Percentiles rank a stretch among this genome's conserved stretches.
These are phyloP conservation scores for Xylaria digitata DNA, from an alignment of 2,329 filamentous ascomycete genomes.

Conservation along the genomic window DNA sequence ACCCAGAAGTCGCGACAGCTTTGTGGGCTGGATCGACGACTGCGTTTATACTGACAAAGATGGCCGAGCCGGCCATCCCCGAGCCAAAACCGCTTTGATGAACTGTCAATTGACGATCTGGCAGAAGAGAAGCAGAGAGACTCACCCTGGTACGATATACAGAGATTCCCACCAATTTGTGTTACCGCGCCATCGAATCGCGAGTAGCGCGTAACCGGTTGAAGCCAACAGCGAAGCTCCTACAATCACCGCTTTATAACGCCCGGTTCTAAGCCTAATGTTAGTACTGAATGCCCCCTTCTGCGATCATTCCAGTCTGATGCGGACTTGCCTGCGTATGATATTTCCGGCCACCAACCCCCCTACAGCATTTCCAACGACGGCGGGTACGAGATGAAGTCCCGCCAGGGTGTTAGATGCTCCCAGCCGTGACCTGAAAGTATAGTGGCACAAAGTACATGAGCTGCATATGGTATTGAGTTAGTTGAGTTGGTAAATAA, in stretches of 20 bases:
- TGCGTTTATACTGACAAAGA: slow-evolving; percentile 62
- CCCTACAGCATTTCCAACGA: slow-evolving; percentile 73
- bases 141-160: slow-evolving; percentile 66
- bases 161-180: slow-evolving; percentile 67
- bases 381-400: slow-evolving; percentile 72
- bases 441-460: slow-evolving; percentile 77
- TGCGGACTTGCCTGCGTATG: slow-evolving; percentile 58
- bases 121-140: neutral
- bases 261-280: slow-evolving; percentile 60
- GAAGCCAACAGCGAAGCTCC: slow-evolving; percentile 61
- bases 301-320: neutral
- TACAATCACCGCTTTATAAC: slow-evolving; percentile 68
- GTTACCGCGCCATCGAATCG: slow-evolving; percentile 69
- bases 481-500: slow-evolving; percentile 24
- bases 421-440: slow-evolving; percentile 71
- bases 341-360: slow-evolving; percentile 68
- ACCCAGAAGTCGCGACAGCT: slow-evolving; percentile 61
- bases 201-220: slow-evolving; percentile 63
- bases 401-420: slow-evolving; percentile 69
- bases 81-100: slow-evolving; percentile 60
- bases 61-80: slow-evolving; percentile 51
- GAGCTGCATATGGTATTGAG: slow-evolving; percentile 51
- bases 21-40: slow-evolving; percentile 58
- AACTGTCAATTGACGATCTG: slow-evolving; percentile 20
- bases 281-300: neutral